Conservation (phyloP, 805 yeast genomes). For the Candida namnaoensis region DNA sequence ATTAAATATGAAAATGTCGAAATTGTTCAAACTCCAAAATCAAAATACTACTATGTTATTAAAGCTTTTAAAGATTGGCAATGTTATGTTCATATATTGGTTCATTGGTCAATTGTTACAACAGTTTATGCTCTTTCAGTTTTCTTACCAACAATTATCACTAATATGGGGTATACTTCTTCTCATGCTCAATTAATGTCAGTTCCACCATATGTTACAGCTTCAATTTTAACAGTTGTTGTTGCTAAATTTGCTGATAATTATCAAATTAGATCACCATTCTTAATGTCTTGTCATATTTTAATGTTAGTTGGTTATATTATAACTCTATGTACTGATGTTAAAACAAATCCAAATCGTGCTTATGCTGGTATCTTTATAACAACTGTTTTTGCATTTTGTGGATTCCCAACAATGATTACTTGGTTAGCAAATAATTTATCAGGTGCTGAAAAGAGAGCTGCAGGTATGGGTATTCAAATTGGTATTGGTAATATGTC, state of each 20-base stretch:
- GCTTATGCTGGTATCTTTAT: slow-evolving; percentile 20
- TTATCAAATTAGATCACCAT: slow-evolving; percentile 18
- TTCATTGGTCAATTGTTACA: slow-evolving; percentile 21
- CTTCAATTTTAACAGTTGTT: slow-evolving; percentile 21
- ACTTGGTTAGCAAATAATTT: slow-evolving; percentile 24
- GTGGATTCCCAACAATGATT: slow-evolving; percentile 19
- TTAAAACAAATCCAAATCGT: slow-evolving; percentile 13
- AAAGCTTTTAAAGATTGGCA: slow-evolving; percentile 22
- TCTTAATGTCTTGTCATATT: slow-evolving; percentile 12
- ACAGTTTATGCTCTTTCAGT: slow-evolving; percentile 31
- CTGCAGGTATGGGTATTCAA: slow-evolving; percentile 23
- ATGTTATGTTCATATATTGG: slow-evolving; percentile 18
- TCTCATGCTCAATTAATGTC: slow-evolving; percentile 33
- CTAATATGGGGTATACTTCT: slow-evolving; percentile 32
- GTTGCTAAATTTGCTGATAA: slow-evolving; percentile 24
- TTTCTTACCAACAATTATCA: slow-evolving; percentile 36
- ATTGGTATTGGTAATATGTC: slow-evolving; percentile 23
- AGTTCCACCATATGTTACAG: slow-evolving; percentile 32
- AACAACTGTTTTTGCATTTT: slow-evolving; percentile 17
- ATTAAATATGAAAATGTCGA: neutral
- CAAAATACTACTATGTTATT: slow-evolving; percentile 2
- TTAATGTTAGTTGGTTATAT: slow-evolving; percentile 24
- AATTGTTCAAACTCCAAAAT: neutral
- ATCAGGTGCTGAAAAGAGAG: slow-evolving; percentile 21
- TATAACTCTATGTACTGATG: slow-evolving; percentile 16